Conservation (phyloP, 2,329 filamentous ascomycete species). For the Xylaria sp. region DNA sequence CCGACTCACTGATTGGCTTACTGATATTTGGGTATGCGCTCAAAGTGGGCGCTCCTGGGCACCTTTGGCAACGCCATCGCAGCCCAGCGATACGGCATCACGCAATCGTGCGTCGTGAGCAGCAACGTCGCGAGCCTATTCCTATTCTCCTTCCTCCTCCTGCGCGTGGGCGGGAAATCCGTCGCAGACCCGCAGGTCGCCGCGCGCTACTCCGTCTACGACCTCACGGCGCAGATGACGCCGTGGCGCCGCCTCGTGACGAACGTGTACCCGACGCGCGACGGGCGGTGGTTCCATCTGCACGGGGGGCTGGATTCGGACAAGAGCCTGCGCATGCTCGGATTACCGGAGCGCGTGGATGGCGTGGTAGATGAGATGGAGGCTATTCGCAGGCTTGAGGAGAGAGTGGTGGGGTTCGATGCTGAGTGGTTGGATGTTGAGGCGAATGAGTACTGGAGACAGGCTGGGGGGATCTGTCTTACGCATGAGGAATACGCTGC, state of each 20-base stretch:
- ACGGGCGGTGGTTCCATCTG: slow-evolving; percentile 52
- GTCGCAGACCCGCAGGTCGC: slow-evolving; percentile 40
- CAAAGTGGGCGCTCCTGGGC: slow-evolving; percentile 47
- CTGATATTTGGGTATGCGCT: not conserved
- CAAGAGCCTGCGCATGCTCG: slow-evolving; percentile 50
- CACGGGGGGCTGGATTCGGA: slow-evolving; percentile 51
- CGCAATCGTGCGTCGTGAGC: slow-evolving; percentile 45
- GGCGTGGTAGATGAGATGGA: slow-evolving; percentile 46
- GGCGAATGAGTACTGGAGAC: slow-evolving; percentile 50
- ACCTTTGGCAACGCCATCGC: slow-evolving; percentile 48
- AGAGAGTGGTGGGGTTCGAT: slow-evolving; percentile 45
- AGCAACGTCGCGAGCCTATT: slow-evolving; percentile 49
- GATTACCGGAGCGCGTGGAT: slow-evolving; percentile 45
- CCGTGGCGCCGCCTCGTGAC: slow-evolving; percentile 51
- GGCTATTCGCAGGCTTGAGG: slow-evolving; percentile 45
- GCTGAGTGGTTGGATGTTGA: slow-evolving; percentile 48
- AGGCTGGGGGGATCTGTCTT: slow-evolving; percentile 50
- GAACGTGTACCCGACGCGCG: slow-evolving; percentile 51
- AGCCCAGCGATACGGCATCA: slow-evolving; percentile 38
- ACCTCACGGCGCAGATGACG: slow-evolving; percentile 43
- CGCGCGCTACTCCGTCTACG: slow-evolving; percentile 43
- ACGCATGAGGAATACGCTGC: slow-evolving; percentile 51
- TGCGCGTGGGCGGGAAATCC: slow-evolving; percentile 43
- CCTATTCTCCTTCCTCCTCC: slow-evolving; percentile 47
- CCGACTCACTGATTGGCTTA: not conserved